Conservation (phyloP, 441 rosid species). For the Brassica balearica region DNA sequence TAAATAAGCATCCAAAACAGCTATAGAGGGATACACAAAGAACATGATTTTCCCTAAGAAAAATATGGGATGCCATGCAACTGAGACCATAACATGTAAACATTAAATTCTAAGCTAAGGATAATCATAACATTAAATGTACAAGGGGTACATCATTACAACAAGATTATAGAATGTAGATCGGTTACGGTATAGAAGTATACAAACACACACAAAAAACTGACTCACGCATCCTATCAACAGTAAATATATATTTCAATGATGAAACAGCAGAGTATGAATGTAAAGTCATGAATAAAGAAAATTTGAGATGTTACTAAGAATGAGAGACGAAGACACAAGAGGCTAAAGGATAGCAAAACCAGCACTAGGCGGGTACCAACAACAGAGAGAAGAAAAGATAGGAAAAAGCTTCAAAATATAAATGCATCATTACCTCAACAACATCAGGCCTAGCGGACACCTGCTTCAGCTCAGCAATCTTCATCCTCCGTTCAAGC, state of each 20-base stretch:
- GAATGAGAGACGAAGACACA: not conserved
- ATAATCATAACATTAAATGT: not conserved
- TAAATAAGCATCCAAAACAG: not conserved
- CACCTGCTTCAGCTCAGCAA: slow-evolving; percentile 93
- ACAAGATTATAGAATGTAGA: not conserved
- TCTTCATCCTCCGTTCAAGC: slow-evolving; percentile 95
- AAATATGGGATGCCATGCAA: not conserved
- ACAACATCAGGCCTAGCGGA: slow-evolving; percentile 99
- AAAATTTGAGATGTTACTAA: slow-evolving; percentile 7
- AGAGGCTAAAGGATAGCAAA: not conserved
- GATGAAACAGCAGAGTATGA: not conserved
- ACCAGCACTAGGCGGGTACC: not conserved
- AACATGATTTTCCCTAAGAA: not conserved
- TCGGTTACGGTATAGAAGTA: not conserved
- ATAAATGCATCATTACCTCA: slow-evolving; percentile 63
- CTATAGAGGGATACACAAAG: slow-evolving; percentile 12
- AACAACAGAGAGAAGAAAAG: not conserved
- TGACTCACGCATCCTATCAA: not conserved
- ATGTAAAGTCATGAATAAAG: slow-evolving; percentile 6
- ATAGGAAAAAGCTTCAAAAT: not conserved
- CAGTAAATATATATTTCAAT: not conserved
- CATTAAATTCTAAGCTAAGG: not conserved
- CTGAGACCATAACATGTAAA: not conserved
- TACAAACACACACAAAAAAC: not conserved
- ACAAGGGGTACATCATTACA: not conserved